Conservation (phyloP, 129 eudicot species). For the Erigeron canadensis region DNA sequence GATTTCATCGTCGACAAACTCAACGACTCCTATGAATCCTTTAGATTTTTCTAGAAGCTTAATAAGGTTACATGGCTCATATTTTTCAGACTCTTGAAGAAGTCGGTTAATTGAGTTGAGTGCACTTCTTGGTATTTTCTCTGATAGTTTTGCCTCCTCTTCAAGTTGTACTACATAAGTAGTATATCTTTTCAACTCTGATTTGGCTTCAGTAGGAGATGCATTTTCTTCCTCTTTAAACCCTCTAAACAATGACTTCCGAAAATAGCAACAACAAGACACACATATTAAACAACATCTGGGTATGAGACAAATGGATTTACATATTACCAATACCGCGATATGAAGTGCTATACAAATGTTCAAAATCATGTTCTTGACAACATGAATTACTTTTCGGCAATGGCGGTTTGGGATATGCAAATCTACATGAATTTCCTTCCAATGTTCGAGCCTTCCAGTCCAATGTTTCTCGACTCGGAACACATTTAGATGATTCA, state of each 20-base stretch:
- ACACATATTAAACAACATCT: neutral
- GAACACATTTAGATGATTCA: constrained; percentile 5
- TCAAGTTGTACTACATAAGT: constrained; percentile 10
- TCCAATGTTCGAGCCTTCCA: constrained; percentile 5
- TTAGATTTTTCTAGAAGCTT: constrained; percentile 29
- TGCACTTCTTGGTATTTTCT: neutral
- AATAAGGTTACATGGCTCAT: constrained; percentile 17
- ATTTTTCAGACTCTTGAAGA: constrained; percentile 29
- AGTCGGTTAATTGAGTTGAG: constrained; percentile 3
- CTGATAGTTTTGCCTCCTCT: constrained; percentile 6
- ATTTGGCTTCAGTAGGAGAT: neutral
- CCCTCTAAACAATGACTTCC: constrained; percentile 1
- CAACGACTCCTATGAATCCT: constrained; percentile 28
- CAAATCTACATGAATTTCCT: neutral
- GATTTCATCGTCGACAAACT: constrained; percentile 25
- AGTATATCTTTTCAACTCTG: constrained; percentile 20
- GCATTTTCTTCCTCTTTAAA: neutral
- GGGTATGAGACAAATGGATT: constrained; percentile 15
- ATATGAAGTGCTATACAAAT: constrained; percentile 17
- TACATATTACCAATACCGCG: constrained; percentile 21
- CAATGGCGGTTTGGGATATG: neutral
- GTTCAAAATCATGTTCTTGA: constrained; percentile 14
- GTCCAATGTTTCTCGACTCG: constrained; percentile 5
- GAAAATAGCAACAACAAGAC: neutral
- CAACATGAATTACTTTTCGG: constrained; percentile 7